Percentiles rank a stretch among this genome's conserved stretches.
Conservation (phyloP, 164 flowering plant species). For the Liriodendron chinense region DNA sequence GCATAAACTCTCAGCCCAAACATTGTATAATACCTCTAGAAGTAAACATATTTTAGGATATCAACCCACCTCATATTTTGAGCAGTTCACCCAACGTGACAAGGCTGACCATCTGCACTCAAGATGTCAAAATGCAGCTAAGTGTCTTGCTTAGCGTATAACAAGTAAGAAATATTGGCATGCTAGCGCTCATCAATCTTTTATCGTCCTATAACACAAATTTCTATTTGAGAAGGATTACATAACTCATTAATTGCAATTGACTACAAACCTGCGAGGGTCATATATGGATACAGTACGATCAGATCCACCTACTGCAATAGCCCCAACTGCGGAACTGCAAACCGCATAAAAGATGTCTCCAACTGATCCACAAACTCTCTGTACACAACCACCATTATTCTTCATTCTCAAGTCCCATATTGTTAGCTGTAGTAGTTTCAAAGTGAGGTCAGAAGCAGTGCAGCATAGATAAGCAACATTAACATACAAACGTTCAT, state of each 20-base stretch:
- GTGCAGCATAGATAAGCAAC: not conserved
- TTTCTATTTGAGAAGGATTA: not conserved
- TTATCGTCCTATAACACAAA: not conserved
- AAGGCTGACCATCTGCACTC: conserved; percentile 70
- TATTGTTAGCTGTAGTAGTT: conserved; percentile 50
- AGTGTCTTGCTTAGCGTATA: not conserved
- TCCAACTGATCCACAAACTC: conserved; percentile 71
- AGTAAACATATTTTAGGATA: not conserved
- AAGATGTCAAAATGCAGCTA: conserved; percentile 12
- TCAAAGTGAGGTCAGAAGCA: conserved; percentile 9
- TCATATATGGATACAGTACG: conserved; percentile 80
- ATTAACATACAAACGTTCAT: not conserved
- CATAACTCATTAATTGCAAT: not conserved
- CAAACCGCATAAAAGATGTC: conserved; percentile 64
- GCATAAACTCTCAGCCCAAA: not conserved
- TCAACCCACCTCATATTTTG: conserved; percentile 78
- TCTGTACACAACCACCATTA: conserved; percentile 74
- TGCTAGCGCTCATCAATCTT: not conserved
- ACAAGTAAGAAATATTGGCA: not conserved
- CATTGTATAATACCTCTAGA: not conserved
- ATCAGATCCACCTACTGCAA: conserved; percentile 87
- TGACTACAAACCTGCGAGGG: conserved; percentile 66
- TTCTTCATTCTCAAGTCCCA: conserved; percentile 83
- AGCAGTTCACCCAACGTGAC: conserved; percentile 77
- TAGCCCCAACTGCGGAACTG: conserved; percentile 53